Conservation (phyloP, 78 protist species). For the Dictyostelium brefeldianum region DNA sequence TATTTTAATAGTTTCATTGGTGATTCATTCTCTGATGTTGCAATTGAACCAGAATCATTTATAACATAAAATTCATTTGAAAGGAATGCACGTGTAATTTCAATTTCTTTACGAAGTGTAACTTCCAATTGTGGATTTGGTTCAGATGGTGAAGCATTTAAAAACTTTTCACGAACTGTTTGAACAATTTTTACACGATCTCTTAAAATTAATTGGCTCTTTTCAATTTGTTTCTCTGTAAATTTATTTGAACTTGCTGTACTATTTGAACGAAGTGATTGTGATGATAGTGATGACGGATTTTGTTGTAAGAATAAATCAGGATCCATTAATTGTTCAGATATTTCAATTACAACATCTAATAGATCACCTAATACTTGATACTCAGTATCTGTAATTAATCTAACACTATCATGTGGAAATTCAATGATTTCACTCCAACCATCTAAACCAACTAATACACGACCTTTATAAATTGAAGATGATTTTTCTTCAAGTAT, state of each 20-base stretch:
- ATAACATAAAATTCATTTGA: slow-evolving; percentile 45
- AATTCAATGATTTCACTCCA: slow-evolving; percentile 69
- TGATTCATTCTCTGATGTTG: slow-evolving; percentile 1
- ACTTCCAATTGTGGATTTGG: neutral
- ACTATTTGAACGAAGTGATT: neutral
- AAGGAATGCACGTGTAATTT: slow-evolving; percentile 4
- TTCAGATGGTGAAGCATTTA: neutral
- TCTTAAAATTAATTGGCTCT: slow-evolving; percentile 15
- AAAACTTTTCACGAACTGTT: slow-evolving; percentile 17
- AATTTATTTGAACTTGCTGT: neutral
- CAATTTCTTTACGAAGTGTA: slow-evolving; percentile 27
- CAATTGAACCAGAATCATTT: slow-evolving; percentile 18
- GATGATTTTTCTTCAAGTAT: neutral
- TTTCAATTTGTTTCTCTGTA: slow-evolving; percentile 49
- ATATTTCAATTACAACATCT: slow-evolving; percentile 35
- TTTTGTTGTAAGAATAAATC: neutral
- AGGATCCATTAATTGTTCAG: slow-evolving; percentile 55
- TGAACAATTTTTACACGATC: slow-evolving; percentile 24
- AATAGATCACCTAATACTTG: slow-evolving; percentile 23
- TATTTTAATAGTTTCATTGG: slow-evolving; percentile 38
- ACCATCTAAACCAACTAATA: slow-evolving; percentile 73
- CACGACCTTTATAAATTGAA: neutral
- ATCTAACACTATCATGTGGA: slow-evolving; percentile 20
- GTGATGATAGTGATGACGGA: neutral
- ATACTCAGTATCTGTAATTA: slow-evolving; percentile 19